Evolutionary conservation across 2,329 filamentous ascomycete genomes (phyloP).

Genomic region (Diplodia scrobiculata): DNA sequence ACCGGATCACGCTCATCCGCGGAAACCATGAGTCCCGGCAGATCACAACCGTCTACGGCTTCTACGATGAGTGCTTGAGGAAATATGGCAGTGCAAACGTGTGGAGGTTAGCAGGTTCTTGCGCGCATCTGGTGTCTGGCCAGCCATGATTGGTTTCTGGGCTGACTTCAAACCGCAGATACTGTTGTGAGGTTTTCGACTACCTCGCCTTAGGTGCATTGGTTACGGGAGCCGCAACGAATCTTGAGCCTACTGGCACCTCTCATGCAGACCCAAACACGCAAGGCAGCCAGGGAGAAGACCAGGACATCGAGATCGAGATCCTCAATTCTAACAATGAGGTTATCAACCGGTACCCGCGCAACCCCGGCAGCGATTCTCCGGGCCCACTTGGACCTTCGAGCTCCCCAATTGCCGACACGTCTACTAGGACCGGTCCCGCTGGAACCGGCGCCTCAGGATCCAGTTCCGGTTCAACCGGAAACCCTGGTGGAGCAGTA

Average conservation of each 20-base stretch:
- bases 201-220: slow-evolving; percentile 90
- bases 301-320: slow-evolving; percentile 83
- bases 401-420: slow-evolving; percentile 44
- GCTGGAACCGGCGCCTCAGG: slow-evolving; percentile 79
- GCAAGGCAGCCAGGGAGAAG: slow-evolving; percentile 49
- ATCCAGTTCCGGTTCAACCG: slow-evolving; percentile 58
- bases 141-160: background rate
- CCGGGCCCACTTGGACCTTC: slow-evolving; percentile 33
- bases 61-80: slow-evolving; percentile 94
- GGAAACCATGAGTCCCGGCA: slow-evolving; percentile 96
- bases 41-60: slow-evolving; percentile 96
- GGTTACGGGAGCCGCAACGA: slow-evolving; percentile 77
- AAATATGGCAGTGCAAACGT: slow-evolving; percentile 98
- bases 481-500: slow-evolving; percentile 76
- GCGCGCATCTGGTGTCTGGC: background rate
- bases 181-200: slow-evolving; percentile 97
- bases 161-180: slow-evolving; percentile 37
- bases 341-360: slow-evolving; percentile 71
- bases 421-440: slow-evolving; percentile 57
- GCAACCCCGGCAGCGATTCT: slow-evolving; percentile 38
- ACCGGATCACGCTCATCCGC: slow-evolving; percentile 93
- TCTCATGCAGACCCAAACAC: slow-evolving; percentile 54
- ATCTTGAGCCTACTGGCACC: slow-evolving; percentile 64
- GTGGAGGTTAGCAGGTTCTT: slow-evolving; percentile 64
- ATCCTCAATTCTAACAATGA: slow-evolving; percentile 83